Percentiles rank a stretch among this genome's conserved stretches.
Evolutionary conservation across 805 yeast genomes (phyloP).

Genomic region (Metschnikowia baotianmanensis): DNA sequence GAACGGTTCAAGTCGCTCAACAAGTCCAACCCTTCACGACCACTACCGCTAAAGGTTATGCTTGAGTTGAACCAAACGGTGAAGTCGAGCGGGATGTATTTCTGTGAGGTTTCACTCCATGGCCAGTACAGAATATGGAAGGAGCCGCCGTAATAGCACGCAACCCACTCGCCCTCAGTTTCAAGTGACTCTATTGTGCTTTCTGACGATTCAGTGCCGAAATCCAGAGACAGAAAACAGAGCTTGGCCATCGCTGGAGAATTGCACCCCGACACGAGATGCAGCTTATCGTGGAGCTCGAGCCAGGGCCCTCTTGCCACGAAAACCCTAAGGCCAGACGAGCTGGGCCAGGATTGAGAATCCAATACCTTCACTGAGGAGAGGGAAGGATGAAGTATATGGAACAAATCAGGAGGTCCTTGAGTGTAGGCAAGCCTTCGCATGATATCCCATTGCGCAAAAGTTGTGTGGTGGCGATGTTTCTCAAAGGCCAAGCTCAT

Average conservation of each 20-base stretch:
- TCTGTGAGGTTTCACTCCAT: background rate
- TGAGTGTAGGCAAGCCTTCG: conserved; percentile 1
- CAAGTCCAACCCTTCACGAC: no score
- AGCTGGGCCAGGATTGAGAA: conserved; percentile 1
- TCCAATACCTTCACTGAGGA: background rate
- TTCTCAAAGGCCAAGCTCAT: background rate
- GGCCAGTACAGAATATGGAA: conserved; percentile 3
- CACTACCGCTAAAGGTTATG: no score
- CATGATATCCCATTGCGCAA: background rate
- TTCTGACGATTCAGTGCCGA: background rate
- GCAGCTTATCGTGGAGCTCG: background rate
- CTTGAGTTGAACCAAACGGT: background rate
- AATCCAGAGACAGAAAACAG: background rate
- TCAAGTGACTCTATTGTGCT: background rate
- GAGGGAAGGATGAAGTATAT: background rate
- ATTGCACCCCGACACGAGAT: background rate
- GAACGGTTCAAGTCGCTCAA: no score
- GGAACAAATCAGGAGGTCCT: background rate
- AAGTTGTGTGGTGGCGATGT: background rate
- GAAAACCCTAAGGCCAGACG: background rate
- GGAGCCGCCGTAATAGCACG: background rate
- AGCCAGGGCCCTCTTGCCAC: background rate
- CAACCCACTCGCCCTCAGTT: conserved; percentile 3
- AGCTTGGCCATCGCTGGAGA: background rate
- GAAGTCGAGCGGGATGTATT: background rate